Evolutionary conservation across 2,329 filamentous ascomycete genomes (phyloP).

Genomic region (Ophiobolus disseminans): DNA sequence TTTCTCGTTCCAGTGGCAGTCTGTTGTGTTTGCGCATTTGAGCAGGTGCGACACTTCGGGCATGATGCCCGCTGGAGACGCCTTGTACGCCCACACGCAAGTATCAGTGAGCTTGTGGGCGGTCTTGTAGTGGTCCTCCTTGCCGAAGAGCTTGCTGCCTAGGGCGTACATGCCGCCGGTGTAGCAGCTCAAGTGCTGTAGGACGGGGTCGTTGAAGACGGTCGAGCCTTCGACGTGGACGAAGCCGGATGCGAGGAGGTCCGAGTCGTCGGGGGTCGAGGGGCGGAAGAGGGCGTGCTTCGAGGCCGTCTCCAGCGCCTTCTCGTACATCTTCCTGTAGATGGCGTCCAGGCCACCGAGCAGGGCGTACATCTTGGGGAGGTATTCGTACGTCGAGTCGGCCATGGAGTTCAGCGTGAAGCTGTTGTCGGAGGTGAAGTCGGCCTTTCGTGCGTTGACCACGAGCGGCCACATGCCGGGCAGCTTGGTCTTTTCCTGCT

Average conservation of each 20-base stretch:
- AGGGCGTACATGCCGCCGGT: conserved; percentile 68
- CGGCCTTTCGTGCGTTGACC: conserved; percentile 50
- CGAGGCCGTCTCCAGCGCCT: conserved; percentile 51
- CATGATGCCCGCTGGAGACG: conserved; percentile 66
- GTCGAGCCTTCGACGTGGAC: conserved; percentile 45
- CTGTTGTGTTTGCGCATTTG: conserved; percentile 52
- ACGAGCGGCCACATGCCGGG: conserved; percentile 58
- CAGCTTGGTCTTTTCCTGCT: conserved; percentile 53
- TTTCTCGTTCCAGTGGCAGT: conserved; percentile 63
- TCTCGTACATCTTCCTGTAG: conserved; percentile 65
- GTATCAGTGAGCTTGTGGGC: conserved; percentile 65
- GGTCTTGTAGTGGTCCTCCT: conserved; percentile 62
- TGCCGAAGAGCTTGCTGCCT: conserved; percentile 63
- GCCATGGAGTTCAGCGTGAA: conserved; percentile 49
- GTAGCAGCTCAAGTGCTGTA: conserved; percentile 66
- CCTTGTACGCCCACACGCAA: conserved; percentile 69
- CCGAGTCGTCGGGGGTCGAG: conserved; percentile 54
- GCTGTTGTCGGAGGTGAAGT: conserved; percentile 50
- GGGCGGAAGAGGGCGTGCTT: conserved; percentile 58
- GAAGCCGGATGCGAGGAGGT: conserved; percentile 57
- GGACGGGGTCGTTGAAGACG: conserved; percentile 55
- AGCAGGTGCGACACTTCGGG: conserved; percentile 64
- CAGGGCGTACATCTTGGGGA: conserved; percentile 47
- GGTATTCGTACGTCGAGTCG: conserved; percentile 50
- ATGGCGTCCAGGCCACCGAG: conserved; percentile 54